These are phyloP conservation scores for Trypethelium eluteriae DNA, from an alignment of 495 filamentous ascomycete species.

Conservation along the genomic window DNA sequence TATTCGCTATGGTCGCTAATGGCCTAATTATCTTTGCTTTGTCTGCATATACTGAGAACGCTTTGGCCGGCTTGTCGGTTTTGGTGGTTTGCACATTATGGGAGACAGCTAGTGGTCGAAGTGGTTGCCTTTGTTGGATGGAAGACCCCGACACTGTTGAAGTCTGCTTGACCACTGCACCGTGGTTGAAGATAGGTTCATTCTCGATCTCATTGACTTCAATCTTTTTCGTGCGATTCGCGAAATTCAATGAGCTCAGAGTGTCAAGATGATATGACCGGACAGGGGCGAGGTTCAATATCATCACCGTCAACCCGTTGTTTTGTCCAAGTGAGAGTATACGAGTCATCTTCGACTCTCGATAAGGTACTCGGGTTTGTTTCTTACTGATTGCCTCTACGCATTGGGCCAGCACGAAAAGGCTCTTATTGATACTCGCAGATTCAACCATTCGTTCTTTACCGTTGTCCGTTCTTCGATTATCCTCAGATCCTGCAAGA, in stretches of 20 bases:
- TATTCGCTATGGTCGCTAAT: neutral
- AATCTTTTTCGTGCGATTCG: conserved; percentile 92
- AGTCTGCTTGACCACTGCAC: conserved; percentile 45
- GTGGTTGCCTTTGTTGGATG: conserved; percentile 53
- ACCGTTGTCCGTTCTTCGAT: conserved; percentile 86
- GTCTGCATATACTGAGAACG: conserved; percentile 78
- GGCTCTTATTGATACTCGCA: conserved; percentile 96
- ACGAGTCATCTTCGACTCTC: conserved; percentile 95
- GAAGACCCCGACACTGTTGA: neutral
- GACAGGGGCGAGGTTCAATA: conserved; percentile 82
- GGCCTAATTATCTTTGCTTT: conserved; percentile 42
- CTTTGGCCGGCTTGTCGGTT: conserved; percentile 67
- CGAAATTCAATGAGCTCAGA: conserved; percentile 86
- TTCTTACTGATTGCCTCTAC: conserved; percentile 87
- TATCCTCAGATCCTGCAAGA: conserved; percentile 93
- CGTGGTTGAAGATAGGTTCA: conserved; percentile 58
- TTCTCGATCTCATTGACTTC: conserved; percentile 93
- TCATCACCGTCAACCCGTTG: conserved; percentile 92
- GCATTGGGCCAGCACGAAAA: conserved; percentile 92
- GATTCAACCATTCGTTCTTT: conserved; percentile 90
- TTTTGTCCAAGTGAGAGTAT: conserved; percentile 92
- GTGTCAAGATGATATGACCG: conserved; percentile 90
- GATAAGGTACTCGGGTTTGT: conserved; percentile 76
- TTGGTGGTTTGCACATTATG: conserved; percentile 49
- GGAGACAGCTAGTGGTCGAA: conserved; percentile 59